Evolutionary conservation across 192 early-diverging fungal species (phyloP).

Genomic region (Coemansia aciculifera): DNA sequence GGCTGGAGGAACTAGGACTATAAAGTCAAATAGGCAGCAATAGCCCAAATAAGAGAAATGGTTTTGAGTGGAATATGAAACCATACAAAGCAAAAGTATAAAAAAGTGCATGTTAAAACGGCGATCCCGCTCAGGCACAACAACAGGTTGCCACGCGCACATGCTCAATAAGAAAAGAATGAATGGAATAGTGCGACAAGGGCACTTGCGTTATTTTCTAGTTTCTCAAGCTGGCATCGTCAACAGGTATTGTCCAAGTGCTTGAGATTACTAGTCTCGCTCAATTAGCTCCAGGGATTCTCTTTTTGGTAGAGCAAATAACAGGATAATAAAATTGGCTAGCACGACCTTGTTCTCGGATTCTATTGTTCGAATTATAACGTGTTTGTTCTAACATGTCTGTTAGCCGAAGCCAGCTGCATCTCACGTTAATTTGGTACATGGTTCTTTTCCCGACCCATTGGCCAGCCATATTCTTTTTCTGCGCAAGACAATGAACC

Average conservation of each 20-base stretch:
- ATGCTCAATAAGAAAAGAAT: background rate
- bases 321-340: background rate
- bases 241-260: background rate
- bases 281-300: background rate
- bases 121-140: constrained; percentile 3
- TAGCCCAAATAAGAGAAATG: background rate
- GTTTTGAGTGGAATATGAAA: background rate
- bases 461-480: background rate
- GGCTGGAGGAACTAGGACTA: background rate
- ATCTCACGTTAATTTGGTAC: background rate
- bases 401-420: background rate
- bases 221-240: background rate
- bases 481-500: background rate
- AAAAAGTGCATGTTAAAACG: background rate
- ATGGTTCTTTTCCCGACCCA: background rate
- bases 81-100: background rate
- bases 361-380: background rate
- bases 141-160: constrained; percentile 3
- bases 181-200: background rate
- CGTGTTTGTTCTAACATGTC: background rate
- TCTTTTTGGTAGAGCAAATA: background rate
- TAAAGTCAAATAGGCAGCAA: background rate
- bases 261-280: background rate
- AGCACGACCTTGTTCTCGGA: background rate
- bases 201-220: background rate